Evolutionary conservation across 2,329 filamentous ascomycete species (phyloP), one percentile per base, ranked within the genome.

Genomic region (Monosporascus sp.): DNA sequence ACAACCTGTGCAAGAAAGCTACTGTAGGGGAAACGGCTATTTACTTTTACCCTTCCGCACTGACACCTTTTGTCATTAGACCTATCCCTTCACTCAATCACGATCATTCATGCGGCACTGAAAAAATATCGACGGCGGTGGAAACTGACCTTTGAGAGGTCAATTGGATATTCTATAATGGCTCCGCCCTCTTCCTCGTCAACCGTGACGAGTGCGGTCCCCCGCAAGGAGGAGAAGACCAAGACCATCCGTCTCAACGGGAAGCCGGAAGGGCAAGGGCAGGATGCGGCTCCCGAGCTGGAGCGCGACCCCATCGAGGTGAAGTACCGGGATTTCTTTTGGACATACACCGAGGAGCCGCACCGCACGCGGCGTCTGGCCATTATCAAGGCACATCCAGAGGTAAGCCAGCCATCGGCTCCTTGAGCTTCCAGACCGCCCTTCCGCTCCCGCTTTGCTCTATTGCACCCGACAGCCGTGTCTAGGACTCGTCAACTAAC

Each of bases 301-400:
- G 49, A 73, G 53, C 66, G 71, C 50, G 71, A 80, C 50, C 64
- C 68, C 35, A 57, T 72, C 51, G 72, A 75, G 61, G 58, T 65
- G n/a, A 70, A 69, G 49, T 69, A 77, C 58, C 65, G 85, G 57
- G 80, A 85, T 70, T 97, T 97, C 79, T 96, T 96, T 76, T 97
- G 95, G 94, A 96, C 94, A 41, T 97, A 99, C 69, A 97, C 94
- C 9, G 94, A 99, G 71, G 94, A 99, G 74, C 94, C 94, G 57
- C 94, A 99, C 73, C 84, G 91, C 62, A 94, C 93, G 35, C 81
- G 94, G 62, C 83, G 94, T 53, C 83, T 93, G 63, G 90, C 91
- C 57, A 99, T 99, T 65, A 97, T 99, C 74, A 97, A 97, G 76
- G 92, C 93, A 52, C 93, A 99, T 69, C 94, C 94, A 47, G 93